Conservation (phyloP, 805 yeast genomes). For the Saccharomycopsis oosterbeekiorum region DNA sequence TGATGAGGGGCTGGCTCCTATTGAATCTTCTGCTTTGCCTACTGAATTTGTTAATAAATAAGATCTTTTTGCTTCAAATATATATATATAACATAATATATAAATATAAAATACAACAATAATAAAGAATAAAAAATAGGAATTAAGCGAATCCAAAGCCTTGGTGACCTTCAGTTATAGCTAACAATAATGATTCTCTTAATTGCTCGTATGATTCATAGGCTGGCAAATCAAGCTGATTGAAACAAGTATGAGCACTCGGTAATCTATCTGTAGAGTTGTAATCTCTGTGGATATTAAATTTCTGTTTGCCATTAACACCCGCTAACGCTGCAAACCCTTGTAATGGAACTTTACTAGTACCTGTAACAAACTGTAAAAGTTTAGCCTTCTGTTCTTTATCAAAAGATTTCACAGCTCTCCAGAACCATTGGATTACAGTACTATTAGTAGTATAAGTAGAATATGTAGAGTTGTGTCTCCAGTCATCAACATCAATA, state of each 20-base stretch:
- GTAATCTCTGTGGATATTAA: constrained; percentile 82
- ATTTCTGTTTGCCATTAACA: constrained; percentile 74
- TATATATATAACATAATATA: neutral
- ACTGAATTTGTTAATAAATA: neutral
- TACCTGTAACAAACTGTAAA: constrained; percentile 93
- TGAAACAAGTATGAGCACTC: constrained; percentile 93
- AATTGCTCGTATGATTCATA: constrained; percentile 83
- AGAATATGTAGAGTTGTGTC: constrained; percentile 67
- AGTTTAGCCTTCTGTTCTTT: constrained; percentile 89
- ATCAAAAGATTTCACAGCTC: constrained; percentile 91
- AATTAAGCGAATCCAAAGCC: constrained; percentile 80
- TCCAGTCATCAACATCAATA: constrained; percentile 95
- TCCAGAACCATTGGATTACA: constrained; percentile 95
- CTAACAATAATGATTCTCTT: constrained; percentile 68
- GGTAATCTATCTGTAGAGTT: constrained; percentile 83
- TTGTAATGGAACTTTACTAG: constrained; percentile 88
- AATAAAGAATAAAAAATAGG: neutral
- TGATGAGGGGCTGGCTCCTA: constrained; percentile 1
- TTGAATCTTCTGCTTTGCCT: neutral
- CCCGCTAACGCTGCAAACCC: constrained; percentile 90
- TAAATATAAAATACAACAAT: neutral
- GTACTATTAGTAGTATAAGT: constrained; percentile 77
- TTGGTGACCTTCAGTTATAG: constrained; percentile 90
- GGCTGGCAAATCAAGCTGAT: constrained; percentile 88
- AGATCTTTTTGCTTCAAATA: neutral